Conservation (phyloP, 495 filamentous ascomycete species). For the Acidomyces sp. region DNA sequence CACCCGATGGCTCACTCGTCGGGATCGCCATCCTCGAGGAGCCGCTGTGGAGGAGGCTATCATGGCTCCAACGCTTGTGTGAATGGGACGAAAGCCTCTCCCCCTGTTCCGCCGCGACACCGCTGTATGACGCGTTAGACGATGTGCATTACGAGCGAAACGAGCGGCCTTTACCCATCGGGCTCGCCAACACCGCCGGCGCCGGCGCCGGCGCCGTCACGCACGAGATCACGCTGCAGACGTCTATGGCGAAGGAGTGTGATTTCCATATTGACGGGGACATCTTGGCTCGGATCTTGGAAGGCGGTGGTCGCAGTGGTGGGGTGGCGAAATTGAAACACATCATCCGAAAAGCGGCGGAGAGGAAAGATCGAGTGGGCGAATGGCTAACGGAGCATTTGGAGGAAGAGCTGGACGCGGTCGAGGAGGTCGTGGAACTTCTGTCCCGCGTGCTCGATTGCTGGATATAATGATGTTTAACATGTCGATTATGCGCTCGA, state of each 20-base stretch:
- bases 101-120: slow-evolving; percentile 3
- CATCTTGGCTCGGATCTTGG: slow-evolving; percentile 14
- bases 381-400: slow-evolving; percentile 14
- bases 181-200: background rate
- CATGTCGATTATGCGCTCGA: too few species aligned
- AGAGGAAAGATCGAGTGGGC: slow-evolving; percentile 6
- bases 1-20: slow-evolving; percentile 26
- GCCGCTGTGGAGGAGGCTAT: slow-evolving; percentile 15
- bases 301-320: slow-evolving; percentile 11
- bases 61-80: slow-evolving; percentile 18
- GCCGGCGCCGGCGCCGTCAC: too few species aligned
- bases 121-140: slow-evolving; percentile 3
- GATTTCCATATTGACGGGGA: slow-evolving; percentile 21
- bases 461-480: slow-evolving; percentile 15
- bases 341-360: slow-evolving; percentile 2
- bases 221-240: slow-evolving; percentile 10
- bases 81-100: slow-evolving; percentile 8
- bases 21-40: slow-evolving; percentile 23
- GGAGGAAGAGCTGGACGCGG: slow-evolving; percentile 11
- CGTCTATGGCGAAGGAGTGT: background rate
- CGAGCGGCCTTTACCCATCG: slow-evolving; percentile 8
- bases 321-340: slow-evolving; percentile 1
- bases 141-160: slow-evolving; percentile 1
- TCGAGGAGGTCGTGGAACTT: slow-evolving; percentile 6
- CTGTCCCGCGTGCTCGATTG: slow-evolving; percentile 6